These are phyloP conservation scores for Aegilops sharonensis DNA, from an alignment of 176 grass and related monocot genomes.

Conservation along the genomic window DNA sequence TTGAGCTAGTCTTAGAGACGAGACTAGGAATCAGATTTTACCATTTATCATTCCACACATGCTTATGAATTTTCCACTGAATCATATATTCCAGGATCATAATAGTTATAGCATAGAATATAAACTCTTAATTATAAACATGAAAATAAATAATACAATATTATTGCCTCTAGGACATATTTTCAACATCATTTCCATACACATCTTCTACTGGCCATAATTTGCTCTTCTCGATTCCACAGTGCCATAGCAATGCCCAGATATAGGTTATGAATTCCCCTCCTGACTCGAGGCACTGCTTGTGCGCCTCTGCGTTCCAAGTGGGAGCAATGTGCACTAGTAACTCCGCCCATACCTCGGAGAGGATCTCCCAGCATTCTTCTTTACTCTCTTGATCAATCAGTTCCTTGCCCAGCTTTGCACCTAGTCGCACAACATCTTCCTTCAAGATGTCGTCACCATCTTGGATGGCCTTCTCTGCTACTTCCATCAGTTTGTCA, in stretches of 20 bases:
- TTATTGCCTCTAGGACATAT: too few species aligned
- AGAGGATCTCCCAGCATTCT: not conserved
- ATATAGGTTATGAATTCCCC: conserved; percentile 32
- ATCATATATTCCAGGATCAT: too few species aligned
- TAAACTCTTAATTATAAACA: too few species aligned
- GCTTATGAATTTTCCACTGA: too few species aligned
- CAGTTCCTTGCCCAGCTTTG: not conserved
- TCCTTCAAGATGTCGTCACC: too few species aligned
- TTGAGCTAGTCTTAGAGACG: too few species aligned
- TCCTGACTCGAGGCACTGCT: conserved; percentile 17
- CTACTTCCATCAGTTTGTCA: not conserved
- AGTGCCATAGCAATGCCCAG: conserved; percentile 34
- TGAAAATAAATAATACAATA: too few species aligned
- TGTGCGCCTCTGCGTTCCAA: conserved; percentile 19
- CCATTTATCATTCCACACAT: too few species aligned
- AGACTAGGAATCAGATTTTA: too few species aligned
- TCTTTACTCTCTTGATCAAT: not conserved
- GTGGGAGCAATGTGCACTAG: conserved; percentile 27
- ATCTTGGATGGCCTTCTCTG: too few species aligned
- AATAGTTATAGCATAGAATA: too few species aligned
- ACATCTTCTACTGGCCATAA: conserved; percentile 3
- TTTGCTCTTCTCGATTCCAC: not conserved
- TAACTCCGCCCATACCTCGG: conserved; percentile 33
- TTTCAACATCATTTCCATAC: too few species aligned
- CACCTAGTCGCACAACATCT: not conserved